Evolutionary conservation across 1,284 basidiomycete genomes (phyloP).

Genomic region (Coriolopsis trogii): DNA sequence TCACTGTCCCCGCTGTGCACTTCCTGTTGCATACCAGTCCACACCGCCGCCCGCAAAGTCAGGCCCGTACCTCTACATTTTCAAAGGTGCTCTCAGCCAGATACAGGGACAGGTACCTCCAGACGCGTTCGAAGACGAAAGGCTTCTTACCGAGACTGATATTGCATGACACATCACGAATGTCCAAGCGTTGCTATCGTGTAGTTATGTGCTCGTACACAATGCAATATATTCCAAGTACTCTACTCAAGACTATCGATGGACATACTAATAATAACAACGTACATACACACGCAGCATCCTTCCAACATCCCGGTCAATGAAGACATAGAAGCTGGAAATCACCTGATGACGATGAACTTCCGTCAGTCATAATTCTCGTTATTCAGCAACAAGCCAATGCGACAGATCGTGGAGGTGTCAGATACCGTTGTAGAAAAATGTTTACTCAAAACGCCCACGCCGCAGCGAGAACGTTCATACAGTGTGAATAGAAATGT

Average conservation of each 20-base stretch:
- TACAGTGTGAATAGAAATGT: slow-evolving; percentile 51
- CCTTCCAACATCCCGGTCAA: too few relatives aligned
- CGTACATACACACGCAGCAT: too few relatives aligned
- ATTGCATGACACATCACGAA: too few relatives aligned
- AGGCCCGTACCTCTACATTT: slow-evolving; percentile 71
- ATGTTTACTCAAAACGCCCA: slow-evolving; percentile 40
- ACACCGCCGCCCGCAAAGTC: slow-evolving; percentile 72
- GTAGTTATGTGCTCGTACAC: too few relatives aligned
- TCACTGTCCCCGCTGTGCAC: slow-evolving; percentile 72
- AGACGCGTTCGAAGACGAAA: slow-evolving; percentile 73
- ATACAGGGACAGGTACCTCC: slow-evolving; percentile 77
- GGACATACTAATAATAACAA: too few relatives aligned
- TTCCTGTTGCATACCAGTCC: slow-evolving; percentile 76
- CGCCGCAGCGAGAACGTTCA: slow-evolving; percentile 41
- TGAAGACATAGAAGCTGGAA: too few relatives aligned
- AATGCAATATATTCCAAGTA: too few relatives aligned
- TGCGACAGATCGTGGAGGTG: slow-evolving; percentile 25
- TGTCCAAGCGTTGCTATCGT: too few relatives aligned
- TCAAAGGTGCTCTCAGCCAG: slow-evolving; percentile 75
- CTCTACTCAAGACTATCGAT: too few relatives aligned
- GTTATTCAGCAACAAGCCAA: not conserved
- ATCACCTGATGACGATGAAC: too few relatives aligned
- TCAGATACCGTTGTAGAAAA: slow-evolving; percentile 71
- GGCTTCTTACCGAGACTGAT: slow-evolving; percentile 12
- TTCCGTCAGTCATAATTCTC: slow-evolving; percentile 1